These are phyloP conservation scores for Entophlyctis luteolus DNA, from an alignment of 192 early-diverging fungal species.

Conservation along the genomic window DNA sequence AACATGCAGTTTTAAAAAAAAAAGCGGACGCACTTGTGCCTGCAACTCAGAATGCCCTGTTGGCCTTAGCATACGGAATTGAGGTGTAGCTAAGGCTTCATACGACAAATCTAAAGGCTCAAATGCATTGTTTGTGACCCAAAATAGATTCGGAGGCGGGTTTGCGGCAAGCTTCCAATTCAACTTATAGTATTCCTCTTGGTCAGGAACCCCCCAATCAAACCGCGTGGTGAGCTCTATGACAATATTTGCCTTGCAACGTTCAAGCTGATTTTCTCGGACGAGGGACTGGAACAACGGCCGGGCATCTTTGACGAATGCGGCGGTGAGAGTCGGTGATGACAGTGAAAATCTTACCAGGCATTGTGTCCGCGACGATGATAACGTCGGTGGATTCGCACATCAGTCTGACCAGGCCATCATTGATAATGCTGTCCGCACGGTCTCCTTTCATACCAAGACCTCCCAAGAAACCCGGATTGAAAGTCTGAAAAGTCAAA, in stretches of 20 bases:
- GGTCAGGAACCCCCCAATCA: background rate
- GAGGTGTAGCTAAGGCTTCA: background rate
- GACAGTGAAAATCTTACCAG: slow-evolving; percentile 4
- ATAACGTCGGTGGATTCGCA: slow-evolving; percentile 20
- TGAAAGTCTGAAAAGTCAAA: slow-evolving; percentile 15
- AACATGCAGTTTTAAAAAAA: background rate
- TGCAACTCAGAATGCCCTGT: background rate
- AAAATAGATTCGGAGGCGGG: background rate
- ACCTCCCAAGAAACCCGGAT: slow-evolving; percentile 17
- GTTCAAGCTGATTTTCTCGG: background rate
- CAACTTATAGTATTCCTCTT: background rate
- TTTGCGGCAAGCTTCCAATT: background rate
- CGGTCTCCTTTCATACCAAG: slow-evolving; percentile 21
- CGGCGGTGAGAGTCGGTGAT: no score
- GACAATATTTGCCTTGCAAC: slow-evolving; percentile 5
- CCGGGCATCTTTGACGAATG: slow-evolving; percentile 19
- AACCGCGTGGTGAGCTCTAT: slow-evolving; percentile 4
- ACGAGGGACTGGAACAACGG: slow-evolving; percentile 15
- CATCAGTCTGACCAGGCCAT: slow-evolving; percentile 4
- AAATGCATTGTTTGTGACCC: slow-evolving; percentile 3
- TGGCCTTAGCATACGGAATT: slow-evolving; percentile 4
- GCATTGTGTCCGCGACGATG: slow-evolving; percentile 27
- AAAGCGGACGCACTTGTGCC: background rate
- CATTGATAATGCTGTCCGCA: slow-evolving; percentile 18
- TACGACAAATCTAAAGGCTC: slow-evolving; percentile 5